Evolutionary conservation across 441 rosid species (phyloP), one percentile per base, ranked within the genome.

Genomic region (Breynia disticha): DNA sequence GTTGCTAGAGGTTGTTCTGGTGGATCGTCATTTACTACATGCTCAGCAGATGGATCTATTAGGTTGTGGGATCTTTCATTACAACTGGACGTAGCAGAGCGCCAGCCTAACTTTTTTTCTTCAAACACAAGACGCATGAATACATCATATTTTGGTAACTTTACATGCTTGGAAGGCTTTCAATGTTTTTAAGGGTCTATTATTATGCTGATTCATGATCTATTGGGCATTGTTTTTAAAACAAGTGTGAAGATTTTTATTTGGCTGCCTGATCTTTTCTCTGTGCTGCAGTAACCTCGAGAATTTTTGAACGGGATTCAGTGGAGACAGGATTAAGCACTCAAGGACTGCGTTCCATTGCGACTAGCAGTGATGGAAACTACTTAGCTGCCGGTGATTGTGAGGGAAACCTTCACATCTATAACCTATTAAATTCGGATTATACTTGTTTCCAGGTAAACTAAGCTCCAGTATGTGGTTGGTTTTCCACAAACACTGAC

Each of bases 381-480:
- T 86, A 82, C 73, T 68, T 89, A 56, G 95, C 88, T 57, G 85
- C 86, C 61, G 93, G 97, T 63, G 97, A 86, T 71, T 74, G 72
- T 67, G 81, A 78, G 62, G 97, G 97, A 60, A 88, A 85, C 72
- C 79, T 88, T 66, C 96, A 88, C 66, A 83, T 85, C 51, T 88
- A 78, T 75, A 76, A 79, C 70, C 78, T 88, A 50, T 62, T 66
- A 41, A 68, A 82, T 64, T 81, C 74, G 60, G 86, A 78, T 43
- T 85, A 88, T 62, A 78, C 73, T 19, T 79, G 77, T 67, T 64
- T 83, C 48, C 68, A 77, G 83, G 96, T 88, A 72, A 55, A 54
- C 44, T 47, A 28, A 11, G 19, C 19, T 48, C 14, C 55, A 41
- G n/a, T 41, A 37, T 52, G 41, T 63, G 42, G 46, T 63, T 74